Base-by-base conservation (phyloP, 805 yeast genomes). In the Cephaloascus fragrans region DNA sequence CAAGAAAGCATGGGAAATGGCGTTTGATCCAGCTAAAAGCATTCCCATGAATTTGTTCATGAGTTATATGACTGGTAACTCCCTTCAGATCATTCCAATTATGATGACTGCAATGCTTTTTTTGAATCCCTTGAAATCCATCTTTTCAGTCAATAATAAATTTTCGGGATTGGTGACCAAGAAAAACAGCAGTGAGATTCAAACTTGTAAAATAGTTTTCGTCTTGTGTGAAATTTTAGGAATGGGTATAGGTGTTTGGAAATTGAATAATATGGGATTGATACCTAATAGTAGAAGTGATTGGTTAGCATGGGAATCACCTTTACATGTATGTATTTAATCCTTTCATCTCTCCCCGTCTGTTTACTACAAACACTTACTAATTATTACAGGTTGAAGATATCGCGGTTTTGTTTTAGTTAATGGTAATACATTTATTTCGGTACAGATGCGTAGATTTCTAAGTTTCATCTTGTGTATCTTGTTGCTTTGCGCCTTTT, bases 1-100 rank as follows among this genome's bases (percentile, higher is more conserved):
- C 18, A 73, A 80, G 51, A 83, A 83, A 51, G 89, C 94, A 0
- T 87, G 96, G 95, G 93, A 84, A 41, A 53, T 84, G 31, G 95
- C 96, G 2, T 59, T 74, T 14, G 77, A 78, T 1, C 96, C 97
- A 0, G 84, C 87, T 2, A 90, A 88, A 54, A 51, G 57, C 16
- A 71, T 93, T n/a, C 95, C 97, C 5, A 83, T 87, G 94, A 93
- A 86, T 52, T 57, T 84, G 37, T 64, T 86, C 36, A 86, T 90
- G 95, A 78, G 87, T 44, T 93, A 86, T 57, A 85, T 90, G 86
- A 78, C 96, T 0, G 97, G 97, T 26, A 82, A 83, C 50, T 75
- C 94, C 3, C 63, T 93, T 19, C 97, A 93, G 51, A 71, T 90
- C 47, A 87, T 90, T 45, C 93, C 97, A 3, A 83, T 90, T 36